Evolutionary conservation across 2,329 filamentous ascomycete genomes (phyloP), one percentile per base, ranked within the genome.

Genomic region (Ophiocordyceps camponoti-rufipedis): DNA sequence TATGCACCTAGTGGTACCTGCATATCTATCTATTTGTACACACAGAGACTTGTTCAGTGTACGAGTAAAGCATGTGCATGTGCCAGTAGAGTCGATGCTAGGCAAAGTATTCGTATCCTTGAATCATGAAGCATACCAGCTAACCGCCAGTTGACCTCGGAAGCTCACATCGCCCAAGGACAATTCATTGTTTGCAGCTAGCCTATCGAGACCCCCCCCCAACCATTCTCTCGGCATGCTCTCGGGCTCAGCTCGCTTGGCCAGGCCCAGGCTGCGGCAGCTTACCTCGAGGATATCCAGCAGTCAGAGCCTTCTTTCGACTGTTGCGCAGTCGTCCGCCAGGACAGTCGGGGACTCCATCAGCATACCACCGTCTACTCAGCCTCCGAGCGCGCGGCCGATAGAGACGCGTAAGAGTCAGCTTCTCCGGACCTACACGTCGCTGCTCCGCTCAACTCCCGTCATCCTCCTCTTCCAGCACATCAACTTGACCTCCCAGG

Each of bases 361-460:
- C n/a, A 10, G 16, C 12, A 16, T 40, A 60, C 61, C 69, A 2
- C 80, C 73, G 66, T 75, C 78, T 0, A 82, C 78, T 1, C 87
- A 95, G 62, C 89, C 88, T 3, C 86, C 85, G 4, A 94, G 85
- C 46, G 82, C 93, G 60, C 85, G 89, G 59, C 82, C 80, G 18
- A 76, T 88, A 42, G 83, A 94, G 59, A 82, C 82, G 56, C 82
- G 89, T 60, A 94, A 96, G 67, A 82, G 87, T 14, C 91, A 98
- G 64, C 72, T 96, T 48, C 71, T 79, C 48, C 79, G 88, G 47
- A 78, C 83, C 55, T 95, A 95, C 65, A 85, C 88, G 44, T 91
- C 88, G 42, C 70, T 94, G 49, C 76, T 95, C 48, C 85, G 85
- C 48, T 86, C 86, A 19, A 82, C 85, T 11, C 87, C 88, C 39